These are phyloP conservation scores for Tolypocladium ophioglossoides DNA, from an alignment of 2,329 filamentous ascomycete genomes.

Conservation along the genomic window DNA sequence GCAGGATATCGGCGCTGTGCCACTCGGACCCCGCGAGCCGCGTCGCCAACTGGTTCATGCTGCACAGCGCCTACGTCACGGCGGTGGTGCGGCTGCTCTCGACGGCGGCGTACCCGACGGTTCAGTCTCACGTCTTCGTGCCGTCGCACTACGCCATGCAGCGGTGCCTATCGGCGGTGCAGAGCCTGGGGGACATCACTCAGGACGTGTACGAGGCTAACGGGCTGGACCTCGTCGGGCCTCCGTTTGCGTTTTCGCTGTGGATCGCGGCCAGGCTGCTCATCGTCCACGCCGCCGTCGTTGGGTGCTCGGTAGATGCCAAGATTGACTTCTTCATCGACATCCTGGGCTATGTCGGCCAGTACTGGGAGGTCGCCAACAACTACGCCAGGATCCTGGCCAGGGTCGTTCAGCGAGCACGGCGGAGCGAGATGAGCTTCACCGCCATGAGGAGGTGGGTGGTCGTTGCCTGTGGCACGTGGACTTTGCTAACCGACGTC, in stretches of 20 bases:
- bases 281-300: slow-evolving; percentile 29
- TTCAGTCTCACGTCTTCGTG: slow-evolving; percentile 28
- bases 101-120: slow-evolving; percentile 29
- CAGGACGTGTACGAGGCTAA: slow-evolving; percentile 32
- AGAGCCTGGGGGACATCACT: slow-evolving; percentile 31
- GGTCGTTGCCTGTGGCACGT: not conserved
- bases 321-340: slow-evolving; percentile 33
- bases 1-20: slow-evolving; percentile 32
- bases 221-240: slow-evolving; percentile 29
- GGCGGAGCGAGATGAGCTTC: slow-evolving; percentile 25
- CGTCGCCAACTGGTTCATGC: slow-evolving; percentile 36
- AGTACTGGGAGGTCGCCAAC: slow-evolving; percentile 32
- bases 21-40: slow-evolving; percentile 33
- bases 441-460: slow-evolving; percentile 29
- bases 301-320: slow-evolving; percentile 23
- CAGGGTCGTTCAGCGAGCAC: slow-evolving; percentile 24
- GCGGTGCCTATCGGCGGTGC: slow-evolving; percentile 30
- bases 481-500: not conserved
- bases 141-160: slow-evolving; percentile 35
- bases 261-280: slow-evolving; percentile 31
- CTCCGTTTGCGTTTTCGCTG: slow-evolving; percentile 32
- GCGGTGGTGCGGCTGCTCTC: slow-evolving; percentile 33
- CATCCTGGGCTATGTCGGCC: slow-evolving; percentile 28
- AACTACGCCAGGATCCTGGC: slow-evolving; percentile 30
- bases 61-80: slow-evolving; percentile 33